A percentile compares a stretch with the other conserved stretches of the same genome.
Conservation (phyloP, 2,329 filamentous ascomycete species). For the Botryotinia globosa region DNA sequence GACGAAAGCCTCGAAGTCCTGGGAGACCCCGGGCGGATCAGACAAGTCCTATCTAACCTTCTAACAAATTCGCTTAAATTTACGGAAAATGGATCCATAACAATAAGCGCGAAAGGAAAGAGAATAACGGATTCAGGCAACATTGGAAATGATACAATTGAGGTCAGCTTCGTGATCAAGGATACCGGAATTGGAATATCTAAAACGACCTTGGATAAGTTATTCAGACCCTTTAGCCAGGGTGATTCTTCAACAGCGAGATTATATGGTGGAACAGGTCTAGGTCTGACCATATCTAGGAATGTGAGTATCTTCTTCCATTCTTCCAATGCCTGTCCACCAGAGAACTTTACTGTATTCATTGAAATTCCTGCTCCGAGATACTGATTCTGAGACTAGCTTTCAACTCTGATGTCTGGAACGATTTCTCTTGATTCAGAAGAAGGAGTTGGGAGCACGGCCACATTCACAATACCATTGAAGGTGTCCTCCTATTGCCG, state of each 20-base stretch:
- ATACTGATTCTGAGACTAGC: conserved; percentile 20
- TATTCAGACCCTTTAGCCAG: conserved; percentile 80
- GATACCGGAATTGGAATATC: conserved; percentile 75
- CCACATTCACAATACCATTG: conserved; percentile 30
- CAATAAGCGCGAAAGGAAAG: conserved; percentile 44
- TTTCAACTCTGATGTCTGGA: conserved; percentile 31
- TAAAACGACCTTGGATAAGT: conserved; percentile 64
- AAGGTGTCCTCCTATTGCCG: conserved; percentile 24
- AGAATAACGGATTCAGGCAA: conserved; percentile 3
- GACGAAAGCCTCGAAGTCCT: conserved; percentile 62
- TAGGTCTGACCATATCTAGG: conserved; percentile 71
- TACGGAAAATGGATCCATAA: conserved; percentile 63
- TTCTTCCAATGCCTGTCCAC: not conserved
- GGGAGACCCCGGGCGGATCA: conserved; percentile 69
- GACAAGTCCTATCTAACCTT: conserved; percentile 77
- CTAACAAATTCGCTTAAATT: conserved; percentile 82
- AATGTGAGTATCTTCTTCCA: conserved; percentile 24
- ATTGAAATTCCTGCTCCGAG: not conserved
- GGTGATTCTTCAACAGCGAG: conserved; percentile 73
- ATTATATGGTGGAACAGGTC: conserved; percentile 73
- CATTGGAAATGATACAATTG: conserved; percentile 46
- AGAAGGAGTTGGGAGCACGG: conserved; percentile 26
- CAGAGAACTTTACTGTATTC: not conserved
- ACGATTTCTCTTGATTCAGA: conserved; percentile 27
- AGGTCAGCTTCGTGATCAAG: conserved; percentile 63